Conservation (phyloP, 805 yeast species). For the Kodamaea restingae region DNA sequence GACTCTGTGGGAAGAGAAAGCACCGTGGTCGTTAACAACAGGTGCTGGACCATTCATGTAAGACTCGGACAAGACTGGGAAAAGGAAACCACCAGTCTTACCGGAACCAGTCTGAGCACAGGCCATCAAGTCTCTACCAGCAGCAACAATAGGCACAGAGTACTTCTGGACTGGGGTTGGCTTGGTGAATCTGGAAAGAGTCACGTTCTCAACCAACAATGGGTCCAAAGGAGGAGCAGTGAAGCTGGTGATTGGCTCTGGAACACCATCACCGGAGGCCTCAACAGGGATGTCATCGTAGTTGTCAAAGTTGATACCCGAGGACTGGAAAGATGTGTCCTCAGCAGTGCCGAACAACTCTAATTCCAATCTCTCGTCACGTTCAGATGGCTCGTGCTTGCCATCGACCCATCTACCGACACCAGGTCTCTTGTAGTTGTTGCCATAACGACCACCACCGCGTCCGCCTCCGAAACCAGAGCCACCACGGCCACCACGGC, state of each 20-base stretch:
- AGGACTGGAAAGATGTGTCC: constrained; percentile 74
- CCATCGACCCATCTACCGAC: constrained; percentile 87
- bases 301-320: constrained; percentile 98
- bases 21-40: constrained; percentile 43
- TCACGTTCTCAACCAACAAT: constrained; percentile 81
- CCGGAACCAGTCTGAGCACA: constrained; percentile 99
- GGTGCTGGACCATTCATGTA: constrained; percentile 83
- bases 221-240: constrained; percentile 89
- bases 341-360: constrained; percentile 81
- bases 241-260: constrained; percentile 86
- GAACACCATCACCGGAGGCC: constrained; percentile 92
- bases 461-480: constrained; percentile 19
- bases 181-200: constrained; percentile 82
- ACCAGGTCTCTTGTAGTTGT: constrained; percentile 40
- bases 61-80: constrained; percentile 93
- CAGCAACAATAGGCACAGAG: constrained; percentile 87
- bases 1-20: constrained; percentile 69
- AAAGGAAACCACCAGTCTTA: constrained; percentile 98
- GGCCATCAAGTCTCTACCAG: constrained; percentile 90
- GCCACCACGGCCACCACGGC: constrained; percentile 14
- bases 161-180: constrained; percentile 97
- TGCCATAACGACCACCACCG: constrained; percentile 21
- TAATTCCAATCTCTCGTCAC: constrained; percentile 63
- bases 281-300: constrained; percentile 99
- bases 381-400: constrained; percentile 77